Evolutionary conservation across 2,329 filamentous ascomycete species (phyloP).

Genomic region (Colletotrichum sp.): DNA sequence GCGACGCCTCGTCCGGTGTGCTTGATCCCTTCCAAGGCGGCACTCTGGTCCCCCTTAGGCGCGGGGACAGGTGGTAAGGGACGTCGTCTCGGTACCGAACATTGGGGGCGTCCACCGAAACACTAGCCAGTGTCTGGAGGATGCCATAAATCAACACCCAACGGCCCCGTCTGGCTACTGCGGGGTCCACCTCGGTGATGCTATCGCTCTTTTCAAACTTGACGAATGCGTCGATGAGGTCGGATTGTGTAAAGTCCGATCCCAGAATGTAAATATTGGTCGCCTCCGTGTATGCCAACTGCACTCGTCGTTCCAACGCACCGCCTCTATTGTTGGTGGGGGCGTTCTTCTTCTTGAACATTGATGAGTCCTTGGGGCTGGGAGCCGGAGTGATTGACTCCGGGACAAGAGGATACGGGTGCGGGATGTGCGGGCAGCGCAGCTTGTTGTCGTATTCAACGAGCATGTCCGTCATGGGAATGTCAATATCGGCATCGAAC

Average conservation of each 20-base stretch:
- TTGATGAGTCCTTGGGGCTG: conserved; percentile 27
- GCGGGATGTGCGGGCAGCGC: conserved; percentile 68
- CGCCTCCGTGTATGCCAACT: conserved; percentile 63
- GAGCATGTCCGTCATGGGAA: conserved; percentile 71
- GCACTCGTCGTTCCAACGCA: conserved; percentile 52
- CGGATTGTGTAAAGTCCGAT: conserved; percentile 56
- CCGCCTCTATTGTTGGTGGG: conserved; percentile 25
- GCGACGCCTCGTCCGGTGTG: conserved; percentile 41
- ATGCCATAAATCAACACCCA: conserved; percentile 68
- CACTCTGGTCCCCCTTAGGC: conserved; percentile 52
- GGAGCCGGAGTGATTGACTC: conserved; percentile 45
- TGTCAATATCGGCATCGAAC: conserved; percentile 57
- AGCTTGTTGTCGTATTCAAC: conserved; percentile 68
- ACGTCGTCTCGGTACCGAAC: conserved; percentile 58
- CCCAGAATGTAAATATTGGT: conserved; percentile 64
- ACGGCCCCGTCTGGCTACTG: conserved; percentile 59
- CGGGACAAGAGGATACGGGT: conserved; percentile 70
- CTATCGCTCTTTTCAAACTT: conserved; percentile 61
- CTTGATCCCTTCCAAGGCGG: conserved; percentile 57
- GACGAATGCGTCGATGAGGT: conserved; percentile 59
- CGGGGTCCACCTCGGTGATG: conserved; percentile 56
- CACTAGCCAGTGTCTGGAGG: conserved; percentile 62
- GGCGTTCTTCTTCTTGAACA: conserved; percentile 36
- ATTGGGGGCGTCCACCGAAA: conserved; percentile 62
- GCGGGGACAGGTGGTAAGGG: conserved; percentile 61